A percentile compares a stretch with the other conserved stretches of the same genome.
Evolutionary conservation across 805 yeast species (phyloP).

Genomic region (Candida sonorensis): DNA sequence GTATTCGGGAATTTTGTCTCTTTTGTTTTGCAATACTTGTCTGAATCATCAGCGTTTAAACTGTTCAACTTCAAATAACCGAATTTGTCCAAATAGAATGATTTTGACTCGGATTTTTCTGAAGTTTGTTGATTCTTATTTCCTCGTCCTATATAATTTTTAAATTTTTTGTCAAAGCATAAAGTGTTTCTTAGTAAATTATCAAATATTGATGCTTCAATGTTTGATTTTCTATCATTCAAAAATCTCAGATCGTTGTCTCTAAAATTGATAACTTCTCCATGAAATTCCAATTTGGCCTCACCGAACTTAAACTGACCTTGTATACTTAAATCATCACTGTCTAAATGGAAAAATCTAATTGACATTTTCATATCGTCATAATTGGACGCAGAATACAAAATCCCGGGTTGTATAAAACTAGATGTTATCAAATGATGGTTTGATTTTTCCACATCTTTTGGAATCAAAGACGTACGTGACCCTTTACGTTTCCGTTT

Average conservation of each 20-base stretch:
- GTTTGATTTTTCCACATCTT: too few species aligned
- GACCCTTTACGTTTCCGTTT: too few species aligned
- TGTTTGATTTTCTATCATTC: slow-evolving; percentile 15
- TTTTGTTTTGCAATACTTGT: too few species aligned
- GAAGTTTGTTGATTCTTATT: too few species aligned
- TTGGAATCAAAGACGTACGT: too few species aligned
- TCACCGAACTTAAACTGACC: slow-evolving; percentile 19
- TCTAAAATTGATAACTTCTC: slow-evolving; percentile 24
- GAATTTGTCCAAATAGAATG: slow-evolving; percentile 22
- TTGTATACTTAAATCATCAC: slow-evolving; percentile 7
- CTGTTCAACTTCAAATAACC: slow-evolving; percentile 21
- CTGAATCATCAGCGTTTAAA: too few species aligned
- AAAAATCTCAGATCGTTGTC: slow-evolving; percentile 22
- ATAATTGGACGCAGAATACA: slow-evolving; percentile 11
- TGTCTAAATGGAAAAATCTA: slow-evolving; percentile 17
- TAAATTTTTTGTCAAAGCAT: slow-evolving; percentile 20
- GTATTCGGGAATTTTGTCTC: slow-evolving; percentile 24
- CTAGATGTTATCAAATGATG: slow-evolving; percentile 10
- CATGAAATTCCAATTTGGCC: slow-evolving; percentile 18
- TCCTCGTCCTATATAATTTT: slow-evolving; percentile 20
- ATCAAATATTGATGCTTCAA: slow-evolving; percentile 26
- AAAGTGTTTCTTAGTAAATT: slow-evolving; percentile 23
- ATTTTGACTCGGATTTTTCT: slow-evolving; percentile 23
- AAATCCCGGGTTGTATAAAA: slow-evolving; percentile 22
- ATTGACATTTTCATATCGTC: slow-evolving; percentile 6